phyloP scores from a whole-genome alignment of 306 rosid genomes.

The Prunus campanulata region DNA sequence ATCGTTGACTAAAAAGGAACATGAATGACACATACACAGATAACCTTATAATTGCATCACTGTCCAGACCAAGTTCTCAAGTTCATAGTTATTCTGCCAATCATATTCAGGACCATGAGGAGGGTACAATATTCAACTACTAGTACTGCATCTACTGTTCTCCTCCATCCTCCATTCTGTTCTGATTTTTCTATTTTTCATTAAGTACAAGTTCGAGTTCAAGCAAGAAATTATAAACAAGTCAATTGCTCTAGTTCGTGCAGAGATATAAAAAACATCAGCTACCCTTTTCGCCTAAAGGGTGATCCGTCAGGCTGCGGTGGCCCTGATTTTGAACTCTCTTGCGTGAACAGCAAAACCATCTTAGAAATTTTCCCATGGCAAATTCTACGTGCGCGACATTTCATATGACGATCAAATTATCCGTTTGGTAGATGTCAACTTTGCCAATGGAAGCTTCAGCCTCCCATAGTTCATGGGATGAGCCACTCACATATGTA shows the following conservation, averaged over 20 bases:
- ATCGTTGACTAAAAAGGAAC: no score
- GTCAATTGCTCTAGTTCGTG: constrained; percentile 5
- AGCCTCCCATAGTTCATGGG: neutral
- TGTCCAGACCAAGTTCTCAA: neutral
- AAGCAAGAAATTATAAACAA: neutral
- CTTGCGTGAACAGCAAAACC: constrained; percentile 10
- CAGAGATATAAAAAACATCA: constrained; percentile 16
- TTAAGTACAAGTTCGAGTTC: neutral
- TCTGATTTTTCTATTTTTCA: neutral
- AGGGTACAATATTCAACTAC: neutral
- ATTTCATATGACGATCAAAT: neutral
- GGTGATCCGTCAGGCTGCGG: constrained; percentile 21
- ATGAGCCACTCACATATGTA: neutral
- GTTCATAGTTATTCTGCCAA: neutral
- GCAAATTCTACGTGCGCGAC: constrained; percentile 8
- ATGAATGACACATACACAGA: no score
- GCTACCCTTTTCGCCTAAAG: constrained; percentile 20
- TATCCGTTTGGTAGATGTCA: constrained; percentile 18
- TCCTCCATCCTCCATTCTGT: neutral
- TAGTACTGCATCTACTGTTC: no score
- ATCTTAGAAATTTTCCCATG: constrained; percentile 11
- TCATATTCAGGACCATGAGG: neutral
- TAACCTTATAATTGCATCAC: no score
- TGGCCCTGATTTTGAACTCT: constrained; percentile 16
- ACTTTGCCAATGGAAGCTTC: constrained; percentile 22